Evolutionary conservation across 306 rosid species (phyloP), one percentile per base, ranked within the genome.

Genomic region (Ziziphus jujuba): DNA sequence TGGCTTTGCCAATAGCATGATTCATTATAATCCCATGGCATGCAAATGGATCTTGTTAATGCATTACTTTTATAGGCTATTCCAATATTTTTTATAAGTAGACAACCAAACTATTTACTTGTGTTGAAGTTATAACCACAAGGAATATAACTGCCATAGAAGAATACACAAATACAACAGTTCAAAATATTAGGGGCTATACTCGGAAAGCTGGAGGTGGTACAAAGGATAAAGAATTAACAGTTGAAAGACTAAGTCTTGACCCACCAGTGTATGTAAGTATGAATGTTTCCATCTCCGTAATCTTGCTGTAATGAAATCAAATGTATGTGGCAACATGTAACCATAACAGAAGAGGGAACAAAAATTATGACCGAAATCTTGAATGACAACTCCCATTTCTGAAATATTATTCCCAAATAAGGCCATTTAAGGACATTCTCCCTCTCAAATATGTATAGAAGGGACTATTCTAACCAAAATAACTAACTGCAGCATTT

Each of bases 21-120:
- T 61, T 61, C 49, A 68, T 28, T 47, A 22, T 25, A 43, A 62
- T 55, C 56, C 8, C 28, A 63, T 36, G 48, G 28, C 33, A 70
- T 17, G 40, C 54, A 63, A 7, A 50, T 19, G 56, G 24, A 24
- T 40, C 52, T 13, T 11, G 21, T 44, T 14, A 58, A 64, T 44
- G 36, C 45, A 69, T 59, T 25, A 40, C 14, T 49, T 50, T 20
- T 14, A n/a, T 19, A 50, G 13, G 24, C 55, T 16, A 4, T 50
- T 23, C 20, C 5, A 9, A 17, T 16, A 20, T 19, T 19, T 1
- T 19, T 17, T 22, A 50, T 50, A 50, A 50, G 55, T 20, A 16
- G 23, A 19, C 22, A 20, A 6, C 17, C 20, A 16, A n/a, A 7
- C 9, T 20, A 9, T 7, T 19, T 9, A 50, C 20, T 7, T 14